These are phyloP conservation scores for Chytridium lagenaria DNA, from an alignment of 371 early-diverging fungal species.

Conservation along the genomic window DNA sequence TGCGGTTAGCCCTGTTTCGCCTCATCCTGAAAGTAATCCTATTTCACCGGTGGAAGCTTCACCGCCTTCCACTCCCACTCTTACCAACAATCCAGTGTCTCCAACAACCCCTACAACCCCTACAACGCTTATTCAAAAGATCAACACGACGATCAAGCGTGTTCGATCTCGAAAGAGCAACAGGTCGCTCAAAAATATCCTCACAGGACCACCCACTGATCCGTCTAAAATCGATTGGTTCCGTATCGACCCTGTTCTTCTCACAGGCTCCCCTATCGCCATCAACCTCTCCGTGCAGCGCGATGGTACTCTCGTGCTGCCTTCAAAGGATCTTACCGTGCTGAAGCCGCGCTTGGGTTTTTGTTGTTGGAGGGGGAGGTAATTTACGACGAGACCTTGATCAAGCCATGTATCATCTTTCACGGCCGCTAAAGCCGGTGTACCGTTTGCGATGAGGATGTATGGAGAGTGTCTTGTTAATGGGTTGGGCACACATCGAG, in stretches of 20 bases:
- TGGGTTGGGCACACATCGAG: neutral
- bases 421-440: conserved; percentile 3
- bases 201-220: neutral
- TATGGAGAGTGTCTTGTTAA: conserved; percentile 3
- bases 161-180: neutral
- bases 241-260: neutral
- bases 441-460: conserved; percentile 4
- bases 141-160: neutral
- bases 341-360: conserved; percentile 8
- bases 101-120: neutral
- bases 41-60: neutral
- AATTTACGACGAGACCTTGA: neutral
- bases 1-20: too few relatives aligned
- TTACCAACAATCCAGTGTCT: neutral
- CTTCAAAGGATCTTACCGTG: neutral
- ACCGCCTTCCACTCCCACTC: neutral
- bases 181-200: neutral
- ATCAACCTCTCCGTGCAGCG: conserved; percentile 12
- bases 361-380: neutral
- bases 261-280: neutral
- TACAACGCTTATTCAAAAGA: neutral
- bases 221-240: neutral
- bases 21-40: neutral
- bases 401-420: conserved; percentile 6
- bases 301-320: conserved; percentile 4